Conservation (phyloP, 2,329 filamentous ascomycete genomes). For the Alternaria gaisen region DNA sequence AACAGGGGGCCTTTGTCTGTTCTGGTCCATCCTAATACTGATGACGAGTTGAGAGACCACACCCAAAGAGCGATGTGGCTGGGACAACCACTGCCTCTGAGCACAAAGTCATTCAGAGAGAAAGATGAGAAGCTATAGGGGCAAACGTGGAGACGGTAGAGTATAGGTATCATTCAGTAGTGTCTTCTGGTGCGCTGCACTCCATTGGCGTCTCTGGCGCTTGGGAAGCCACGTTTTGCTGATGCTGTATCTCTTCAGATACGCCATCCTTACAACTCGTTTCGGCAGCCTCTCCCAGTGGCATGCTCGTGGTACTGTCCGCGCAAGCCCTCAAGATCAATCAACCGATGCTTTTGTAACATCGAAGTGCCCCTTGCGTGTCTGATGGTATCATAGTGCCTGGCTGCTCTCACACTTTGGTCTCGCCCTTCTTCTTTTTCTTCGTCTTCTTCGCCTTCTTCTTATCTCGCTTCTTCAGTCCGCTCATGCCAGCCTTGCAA, state of each 20-base stretch:
- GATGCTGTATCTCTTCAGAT: not conserved
- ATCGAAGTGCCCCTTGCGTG: not conserved
- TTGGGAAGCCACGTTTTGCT: not conserved
- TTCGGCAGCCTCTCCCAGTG: not conserved
- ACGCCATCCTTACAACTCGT: not conserved
- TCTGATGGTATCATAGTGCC: not conserved
- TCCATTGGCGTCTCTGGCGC: not conserved
- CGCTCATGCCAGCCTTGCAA: constrained; percentile 87
- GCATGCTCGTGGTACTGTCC: not conserved
- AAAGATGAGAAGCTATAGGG: not conserved
- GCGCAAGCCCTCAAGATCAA: not conserved
- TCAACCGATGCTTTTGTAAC: not conserved
- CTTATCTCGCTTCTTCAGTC: constrained; percentile 90
- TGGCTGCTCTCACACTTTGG: constrained; percentile 26
- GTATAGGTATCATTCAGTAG: not conserved
- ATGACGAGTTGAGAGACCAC: constrained; percentile 69
- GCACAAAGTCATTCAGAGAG: constrained; percentile 61
- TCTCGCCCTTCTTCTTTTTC: constrained; percentile 67
- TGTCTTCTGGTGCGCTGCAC: not conserved
- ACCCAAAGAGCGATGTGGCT: constrained; percentile 77
- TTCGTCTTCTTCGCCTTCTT: constrained; percentile 85
- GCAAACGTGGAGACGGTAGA: not conserved
- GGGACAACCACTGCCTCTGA: constrained; percentile 71
- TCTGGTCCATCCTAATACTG: constrained; percentile 84
- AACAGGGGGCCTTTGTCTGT: constrained; percentile 82